Evolutionary conservation across 2,329 filamentous ascomycete species (phyloP), one percentile per base, ranked within the genome.

Genomic region (Exserohilum rostratum): DNA sequence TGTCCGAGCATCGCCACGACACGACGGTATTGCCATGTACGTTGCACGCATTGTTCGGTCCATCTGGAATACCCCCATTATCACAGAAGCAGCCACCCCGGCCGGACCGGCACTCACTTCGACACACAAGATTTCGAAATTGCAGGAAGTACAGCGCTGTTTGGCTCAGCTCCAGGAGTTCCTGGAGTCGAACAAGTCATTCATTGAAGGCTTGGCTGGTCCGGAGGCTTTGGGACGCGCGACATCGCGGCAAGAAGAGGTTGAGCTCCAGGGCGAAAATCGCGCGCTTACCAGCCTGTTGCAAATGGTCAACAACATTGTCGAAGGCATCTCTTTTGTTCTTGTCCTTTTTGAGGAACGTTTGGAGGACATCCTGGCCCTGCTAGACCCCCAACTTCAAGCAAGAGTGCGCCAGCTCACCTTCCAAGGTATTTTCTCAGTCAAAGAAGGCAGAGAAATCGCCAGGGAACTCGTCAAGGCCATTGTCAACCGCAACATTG

Each of bases 401-500:
- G 82, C 87, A 60, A 84, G 87, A 55, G 86, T 96, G 47, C 83
- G 85, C 54, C 84, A 88, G 31, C 82, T 99, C 48, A 97, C 91
- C 0, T 99, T 91, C 69, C 91, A 98, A 73, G 85, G 86, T 40
- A 85, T 99, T 0, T 98, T 99, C 74, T 90, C 91, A 3, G 87
- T 89, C 37, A 77, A 83, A 5, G 83, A 87, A 15, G 95, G 95
- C 29, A 91, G 91, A 65, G 91, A 96, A 10, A 84, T 98, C 20
- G 96, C 93, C 2, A 97, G 96, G 75, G 85, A 96, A 50, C 82
- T 99, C 1, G 95, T 99, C 52, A 99, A 98, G 75, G 92, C 93
- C 0, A 98, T 99, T 68, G 95, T 99, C 50, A 98, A 98, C 74
- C 88, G 93, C 68, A 99, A 96, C 74, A 99, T 99, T 66, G 90